Percentiles rank a stretch among this genome's conserved stretches.
Conservation (phyloP, 1,284 basidiomycete genomes). For the Phellopilus nigrolimitatus region DNA sequence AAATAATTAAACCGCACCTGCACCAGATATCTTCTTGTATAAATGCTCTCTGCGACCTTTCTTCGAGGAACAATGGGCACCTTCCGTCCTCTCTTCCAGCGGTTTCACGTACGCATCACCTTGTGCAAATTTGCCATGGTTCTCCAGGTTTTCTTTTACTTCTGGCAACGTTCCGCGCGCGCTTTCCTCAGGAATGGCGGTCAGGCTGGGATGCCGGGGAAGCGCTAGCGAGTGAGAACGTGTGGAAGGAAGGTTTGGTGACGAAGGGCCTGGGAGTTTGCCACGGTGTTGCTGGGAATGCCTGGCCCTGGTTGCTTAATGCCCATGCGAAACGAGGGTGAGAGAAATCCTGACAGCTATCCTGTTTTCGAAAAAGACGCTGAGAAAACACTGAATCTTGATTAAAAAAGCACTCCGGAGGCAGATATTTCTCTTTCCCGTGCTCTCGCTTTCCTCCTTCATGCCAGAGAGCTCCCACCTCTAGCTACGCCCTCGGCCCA, state of each 20-base stretch:
- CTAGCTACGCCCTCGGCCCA: not conserved
- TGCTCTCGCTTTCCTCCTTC: constrained; percentile 13
- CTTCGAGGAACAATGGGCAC: constrained; percentile 11
- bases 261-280: constrained; percentile 13
- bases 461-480: constrained; percentile 8
- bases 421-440: constrained; percentile 4
- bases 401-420: not conserved
- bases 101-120: not conserved
- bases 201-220: constrained; percentile 10
- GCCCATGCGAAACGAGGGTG: constrained; percentile 4
- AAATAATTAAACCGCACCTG: constrained; percentile 8
- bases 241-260: constrained; percentile 16
- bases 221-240: constrained; percentile 1
- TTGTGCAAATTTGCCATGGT: constrained; percentile 16
- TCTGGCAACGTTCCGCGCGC: constrained; percentile 1
- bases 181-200: constrained; percentile 9
- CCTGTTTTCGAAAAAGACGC: not conserved
- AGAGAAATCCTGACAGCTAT: not conserved
- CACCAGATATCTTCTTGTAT: constrained; percentile 3
- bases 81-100: constrained; percentile 17
- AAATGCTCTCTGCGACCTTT: constrained; percentile 7
- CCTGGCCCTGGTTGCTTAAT: constrained; percentile 10
- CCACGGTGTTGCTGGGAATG: constrained; percentile 15
- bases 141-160: constrained; percentile 13
- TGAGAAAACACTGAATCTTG: no score